phyloP scores from a whole-genome alignment of 306 rosid species.

The Macrotyloma uniflorum region DNA sequence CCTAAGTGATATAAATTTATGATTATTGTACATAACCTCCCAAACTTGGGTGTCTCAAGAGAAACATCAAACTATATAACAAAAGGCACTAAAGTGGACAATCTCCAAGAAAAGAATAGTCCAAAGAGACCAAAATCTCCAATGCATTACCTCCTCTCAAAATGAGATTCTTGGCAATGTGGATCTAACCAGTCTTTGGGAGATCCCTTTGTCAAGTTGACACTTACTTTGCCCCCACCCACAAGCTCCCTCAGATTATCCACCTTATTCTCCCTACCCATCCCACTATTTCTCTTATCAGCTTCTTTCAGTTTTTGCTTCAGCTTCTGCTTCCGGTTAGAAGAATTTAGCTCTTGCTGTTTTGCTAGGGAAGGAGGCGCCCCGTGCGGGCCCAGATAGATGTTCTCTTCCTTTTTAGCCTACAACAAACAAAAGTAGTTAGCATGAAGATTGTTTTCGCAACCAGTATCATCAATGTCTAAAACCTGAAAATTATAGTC shows the following conservation, averaged over 20 bases:
- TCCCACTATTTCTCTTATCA: slow-evolving; percentile 61
- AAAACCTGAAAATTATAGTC: not conserved
- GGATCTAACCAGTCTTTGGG: slow-evolving; percentile 92
- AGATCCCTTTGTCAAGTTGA: slow-evolving; percentile 57
- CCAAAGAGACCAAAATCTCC: slow-evolving; percentile 27
- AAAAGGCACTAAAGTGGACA: not conserved
- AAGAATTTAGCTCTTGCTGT: slow-evolving; percentile 63
- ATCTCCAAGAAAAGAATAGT: slow-evolving; percentile 29
- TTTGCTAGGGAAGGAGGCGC: slow-evolving; percentile 87
- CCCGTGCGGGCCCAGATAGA: slow-evolving; percentile 94
- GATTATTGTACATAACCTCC: slow-evolving; percentile 43
- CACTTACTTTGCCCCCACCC: slow-evolving; percentile 62
- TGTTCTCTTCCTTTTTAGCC: slow-evolving; percentile 72
- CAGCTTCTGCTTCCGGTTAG: slow-evolving; percentile 73
- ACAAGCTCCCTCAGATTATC: slow-evolving; percentile 91
- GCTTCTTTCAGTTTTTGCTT: slow-evolving; percentile 96
- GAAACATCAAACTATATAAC: slow-evolving; percentile 21
- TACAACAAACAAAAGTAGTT: slow-evolving; percentile 39
- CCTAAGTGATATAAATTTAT: slow-evolving; percentile 31
- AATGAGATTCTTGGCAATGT: slow-evolving; percentile 88
- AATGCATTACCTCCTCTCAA: slow-evolving; percentile 67
- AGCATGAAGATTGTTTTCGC: not conserved
- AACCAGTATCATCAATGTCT: slow-evolving; percentile 9
- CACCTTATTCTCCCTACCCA: slow-evolving; percentile 85
- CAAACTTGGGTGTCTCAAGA: slow-evolving; percentile 15